These are phyloP conservation scores for Paecilomyces variotii DNA, from an alignment of 2,329 filamentous ascomycete genomes.

Conservation along the genomic window DNA sequence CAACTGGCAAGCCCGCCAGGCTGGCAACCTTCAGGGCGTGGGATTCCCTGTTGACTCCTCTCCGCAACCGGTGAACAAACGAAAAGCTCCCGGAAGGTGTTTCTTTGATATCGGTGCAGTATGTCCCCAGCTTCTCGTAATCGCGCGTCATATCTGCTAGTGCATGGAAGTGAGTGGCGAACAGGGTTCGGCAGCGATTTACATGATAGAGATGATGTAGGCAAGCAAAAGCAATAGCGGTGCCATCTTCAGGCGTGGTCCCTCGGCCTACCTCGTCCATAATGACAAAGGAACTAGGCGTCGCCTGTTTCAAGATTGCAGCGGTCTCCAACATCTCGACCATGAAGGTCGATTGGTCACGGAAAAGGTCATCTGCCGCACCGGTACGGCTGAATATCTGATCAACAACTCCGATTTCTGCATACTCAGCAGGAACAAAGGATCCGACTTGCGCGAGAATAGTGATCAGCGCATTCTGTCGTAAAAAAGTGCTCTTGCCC, in stretches of 20 bases:
- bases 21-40: constrained; percentile 93
- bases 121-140: constrained; percentile 57
- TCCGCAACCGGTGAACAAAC: constrained; percentile 74
- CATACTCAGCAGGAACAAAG: constrained; percentile 83
- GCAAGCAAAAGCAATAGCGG: constrained; percentile 82
- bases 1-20: constrained; percentile 71
- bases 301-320: constrained; percentile 77
- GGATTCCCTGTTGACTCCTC: constrained; percentile 75
- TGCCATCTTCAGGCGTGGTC: constrained; percentile 86
- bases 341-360: constrained; percentile 97
- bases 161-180: constrained; percentile 90
- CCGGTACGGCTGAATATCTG: constrained; percentile 91
- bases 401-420: constrained; percentile 85
- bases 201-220: constrained; percentile 72
- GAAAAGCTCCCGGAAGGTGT: constrained; percentile 62
- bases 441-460: constrained; percentile 88
- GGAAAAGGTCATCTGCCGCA: constrained; percentile 89
- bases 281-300: constrained; percentile 78
- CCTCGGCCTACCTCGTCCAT: constrained; percentile 98
- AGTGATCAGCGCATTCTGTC: constrained; percentile 90
- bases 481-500: constrained; percentile 90
- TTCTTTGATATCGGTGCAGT: constrained; percentile 85
- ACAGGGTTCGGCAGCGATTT: constrained; percentile 73
- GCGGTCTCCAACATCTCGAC: constrained; percentile 98
- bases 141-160: constrained; percentile 67